phyloP scores from a whole-genome alignment of 495 filamentous ascomycete species.

The Hyaloscypha hepaticicola region DNA sequence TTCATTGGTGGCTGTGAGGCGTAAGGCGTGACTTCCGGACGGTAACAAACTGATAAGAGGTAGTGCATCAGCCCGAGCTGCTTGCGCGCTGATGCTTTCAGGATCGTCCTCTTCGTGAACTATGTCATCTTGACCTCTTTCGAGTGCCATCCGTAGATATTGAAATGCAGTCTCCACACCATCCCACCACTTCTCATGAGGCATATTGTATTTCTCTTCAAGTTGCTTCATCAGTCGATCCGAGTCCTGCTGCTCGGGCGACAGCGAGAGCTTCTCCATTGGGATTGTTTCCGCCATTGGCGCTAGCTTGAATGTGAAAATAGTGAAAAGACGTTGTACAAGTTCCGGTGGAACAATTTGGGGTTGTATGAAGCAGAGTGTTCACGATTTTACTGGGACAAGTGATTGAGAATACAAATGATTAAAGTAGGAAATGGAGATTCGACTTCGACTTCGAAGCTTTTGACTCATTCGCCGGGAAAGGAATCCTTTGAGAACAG shows the following conservation, averaged over 20 bases:
- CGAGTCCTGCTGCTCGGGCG: not conserved
- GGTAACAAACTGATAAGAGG: not conserved
- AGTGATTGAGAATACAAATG: not conserved
- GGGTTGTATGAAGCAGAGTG: no score
- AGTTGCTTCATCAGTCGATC: not conserved
- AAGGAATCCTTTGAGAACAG: not conserved
- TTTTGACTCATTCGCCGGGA: conserved; percentile 5
- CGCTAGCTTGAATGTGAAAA: not conserved
- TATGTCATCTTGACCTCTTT: not conserved
- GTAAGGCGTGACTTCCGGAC: not conserved
- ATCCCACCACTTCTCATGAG: not conserved
- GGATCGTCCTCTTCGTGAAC: not conserved
- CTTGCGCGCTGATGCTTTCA: not conserved
- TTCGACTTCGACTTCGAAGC: not conserved
- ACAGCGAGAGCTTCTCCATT: not conserved
- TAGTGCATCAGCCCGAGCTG: not conserved
- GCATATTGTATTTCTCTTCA: not conserved
- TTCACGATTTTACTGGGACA: no score
- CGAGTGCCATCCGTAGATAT: not conserved
- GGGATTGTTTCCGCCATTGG: conserved; percentile 3
- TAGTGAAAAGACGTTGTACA: not conserved
- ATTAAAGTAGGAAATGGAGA: not conserved
- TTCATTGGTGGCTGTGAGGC: conserved; percentile 7
- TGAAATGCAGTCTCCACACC: conserved; percentile 1
- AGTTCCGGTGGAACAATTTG: not conserved